Percentiles rank a stretch among this genome's conserved stretches.
phyloP scores from a whole-genome alignment of 23 red algal genomes.

The Chondrus crispus region DNA sequence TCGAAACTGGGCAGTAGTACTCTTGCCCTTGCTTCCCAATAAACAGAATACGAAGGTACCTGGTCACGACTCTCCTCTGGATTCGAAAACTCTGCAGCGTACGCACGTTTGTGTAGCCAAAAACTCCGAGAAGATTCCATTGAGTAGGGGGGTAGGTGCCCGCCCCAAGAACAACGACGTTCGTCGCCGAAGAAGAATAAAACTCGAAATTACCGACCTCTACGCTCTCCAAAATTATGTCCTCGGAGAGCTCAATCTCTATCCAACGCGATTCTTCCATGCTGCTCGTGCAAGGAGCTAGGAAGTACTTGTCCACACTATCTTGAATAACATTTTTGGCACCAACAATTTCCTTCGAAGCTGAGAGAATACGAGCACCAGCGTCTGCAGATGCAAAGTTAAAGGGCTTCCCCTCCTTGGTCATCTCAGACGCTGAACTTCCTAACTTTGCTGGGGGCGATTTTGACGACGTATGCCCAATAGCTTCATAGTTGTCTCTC shows the following conservation, averaged over 20 bases:
- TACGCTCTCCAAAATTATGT: slow-evolving; percentile 72
- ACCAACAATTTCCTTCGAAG: slow-evolving; percentile 52
- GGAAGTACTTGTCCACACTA: slow-evolving; percentile 77
- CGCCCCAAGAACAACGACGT: slow-evolving; percentile 63
- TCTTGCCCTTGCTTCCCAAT: slow-evolving; percentile 67
- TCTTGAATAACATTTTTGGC: slow-evolving; percentile 66
- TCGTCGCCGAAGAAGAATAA: slow-evolving; percentile 68
- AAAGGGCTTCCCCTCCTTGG: slow-evolving; percentile 52
- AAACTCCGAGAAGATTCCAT: slow-evolving; percentile 72
- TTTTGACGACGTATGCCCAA: no score
- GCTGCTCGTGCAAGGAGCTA: slow-evolving; percentile 60
- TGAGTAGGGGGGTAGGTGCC: slow-evolving; percentile 54
- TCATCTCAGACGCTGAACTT: no score
- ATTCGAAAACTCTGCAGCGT: slow-evolving; percentile 64
- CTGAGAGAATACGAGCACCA: slow-evolving; percentile 71
- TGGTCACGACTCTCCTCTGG: slow-evolving; percentile 33
- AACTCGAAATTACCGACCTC: slow-evolving; percentile 78
- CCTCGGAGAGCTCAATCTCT: slow-evolving; percentile 88
- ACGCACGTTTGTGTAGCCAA: slow-evolving; percentile 23
- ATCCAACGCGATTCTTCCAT: slow-evolving; percentile 57
- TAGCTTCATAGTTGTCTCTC: no score
- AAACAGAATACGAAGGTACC: slow-evolving; percentile 73
- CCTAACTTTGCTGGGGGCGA: no score
- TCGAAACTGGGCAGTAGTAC: slow-evolving; percentile 82
- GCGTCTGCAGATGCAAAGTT: slow-evolving; percentile 85